A percentile compares a stretch with the other conserved stretches of the same genome.
Evolutionary conservation across 495 filamentous ascomycete genomes (phyloP).

Genomic region (Beverwykella pulmonaria): DNA sequence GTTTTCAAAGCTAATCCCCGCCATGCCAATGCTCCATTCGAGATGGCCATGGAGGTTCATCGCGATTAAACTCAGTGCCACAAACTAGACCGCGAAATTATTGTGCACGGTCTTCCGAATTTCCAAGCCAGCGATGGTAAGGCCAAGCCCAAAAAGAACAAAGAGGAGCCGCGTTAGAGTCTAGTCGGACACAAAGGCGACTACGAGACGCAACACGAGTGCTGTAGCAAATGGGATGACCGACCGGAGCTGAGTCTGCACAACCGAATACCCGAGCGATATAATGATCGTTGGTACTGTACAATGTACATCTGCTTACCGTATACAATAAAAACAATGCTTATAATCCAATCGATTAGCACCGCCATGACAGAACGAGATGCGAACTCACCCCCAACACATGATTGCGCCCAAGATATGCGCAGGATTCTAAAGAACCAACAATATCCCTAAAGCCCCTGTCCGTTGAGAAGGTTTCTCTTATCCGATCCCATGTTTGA

Average conservation of each 20-base stretch:
- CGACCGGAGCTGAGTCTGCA: slow-evolving; percentile 18
- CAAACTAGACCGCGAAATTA: slow-evolving; percentile 25
- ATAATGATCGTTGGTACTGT: slow-evolving; percentile 19
- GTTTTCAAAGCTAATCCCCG: slow-evolving; percentile 32
- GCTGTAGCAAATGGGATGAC: slow-evolving; percentile 15
- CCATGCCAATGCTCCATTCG: slow-evolving; percentile 41
- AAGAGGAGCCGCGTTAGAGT: slow-evolving; percentile 14
- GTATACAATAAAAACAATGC: slow-evolving; percentile 15
- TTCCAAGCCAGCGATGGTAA: slow-evolving; percentile 14
- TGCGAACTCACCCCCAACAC: slow-evolving; percentile 12
- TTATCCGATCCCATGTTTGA: slow-evolving; percentile 4
- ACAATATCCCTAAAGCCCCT: slow-evolving; percentile 6
- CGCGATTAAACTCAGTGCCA: slow-evolving; percentile 12
- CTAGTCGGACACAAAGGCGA: slow-evolving; percentile 19
- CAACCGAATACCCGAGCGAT: slow-evolving; percentile 10
- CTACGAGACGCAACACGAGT: background rate
- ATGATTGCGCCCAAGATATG: slow-evolving; percentile 19
- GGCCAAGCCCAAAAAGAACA: slow-evolving; percentile 3
- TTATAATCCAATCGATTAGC: too few species aligned
- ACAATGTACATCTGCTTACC: slow-evolving; percentile 1
- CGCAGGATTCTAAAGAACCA: slow-evolving; percentile 12
- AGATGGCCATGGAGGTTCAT: slow-evolving; percentile 46
- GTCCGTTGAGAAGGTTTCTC: background rate
- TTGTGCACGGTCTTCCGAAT: slow-evolving; percentile 27
- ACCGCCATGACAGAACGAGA: too few species aligned